phyloP scores from a whole-genome alignment of 202 grass and related monocot species.

The Digitaria exilis region DNA sequence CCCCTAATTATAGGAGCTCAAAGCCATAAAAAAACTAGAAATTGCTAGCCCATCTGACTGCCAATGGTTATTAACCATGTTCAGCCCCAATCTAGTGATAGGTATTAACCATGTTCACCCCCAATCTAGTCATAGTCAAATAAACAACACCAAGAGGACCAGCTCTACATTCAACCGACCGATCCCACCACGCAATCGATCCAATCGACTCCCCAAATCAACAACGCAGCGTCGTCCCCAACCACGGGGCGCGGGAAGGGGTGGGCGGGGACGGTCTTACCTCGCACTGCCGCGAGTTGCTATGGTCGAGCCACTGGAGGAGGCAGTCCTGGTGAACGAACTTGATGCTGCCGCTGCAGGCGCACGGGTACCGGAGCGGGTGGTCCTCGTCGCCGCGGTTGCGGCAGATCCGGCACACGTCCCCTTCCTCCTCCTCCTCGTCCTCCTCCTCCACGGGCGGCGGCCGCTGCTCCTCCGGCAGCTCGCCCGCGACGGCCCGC shows the following conservation, averaged over 20 bases:
- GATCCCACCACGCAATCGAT: constrained; percentile 24
- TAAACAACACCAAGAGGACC: neutral
- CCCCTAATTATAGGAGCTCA: neutral
- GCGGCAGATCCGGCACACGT: constrained; percentile 99
- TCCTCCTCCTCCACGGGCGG: constrained; percentile 50
- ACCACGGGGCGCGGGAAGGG: neutral
- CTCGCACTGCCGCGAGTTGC: constrained; percentile 99
- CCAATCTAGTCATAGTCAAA: neutral
- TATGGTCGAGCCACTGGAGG: constrained; percentile 98
- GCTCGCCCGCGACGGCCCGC: constrained; percentile 28
- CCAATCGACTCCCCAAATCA: constrained; percentile 24
- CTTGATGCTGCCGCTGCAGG: constrained; percentile 99
- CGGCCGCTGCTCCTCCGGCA: constrained; percentile 47
- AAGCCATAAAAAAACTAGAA: neutral
- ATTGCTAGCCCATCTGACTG: neutral
- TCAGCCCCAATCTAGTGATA: neutral
- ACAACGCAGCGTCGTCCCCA: neutral
- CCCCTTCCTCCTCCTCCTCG: constrained; percentile 93
- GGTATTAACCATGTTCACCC: neutral
- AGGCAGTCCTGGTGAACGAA: constrained; percentile 99
- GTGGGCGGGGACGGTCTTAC: constrained; percentile 21
- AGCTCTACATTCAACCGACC: neutral
- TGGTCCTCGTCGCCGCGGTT: constrained; percentile 87
- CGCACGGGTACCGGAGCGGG: constrained; percentile 91
- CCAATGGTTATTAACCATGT: neutral